Conservation (phyloP, 768 basidiomycete genomes). For the Phylloporus arenicola region DNA sequence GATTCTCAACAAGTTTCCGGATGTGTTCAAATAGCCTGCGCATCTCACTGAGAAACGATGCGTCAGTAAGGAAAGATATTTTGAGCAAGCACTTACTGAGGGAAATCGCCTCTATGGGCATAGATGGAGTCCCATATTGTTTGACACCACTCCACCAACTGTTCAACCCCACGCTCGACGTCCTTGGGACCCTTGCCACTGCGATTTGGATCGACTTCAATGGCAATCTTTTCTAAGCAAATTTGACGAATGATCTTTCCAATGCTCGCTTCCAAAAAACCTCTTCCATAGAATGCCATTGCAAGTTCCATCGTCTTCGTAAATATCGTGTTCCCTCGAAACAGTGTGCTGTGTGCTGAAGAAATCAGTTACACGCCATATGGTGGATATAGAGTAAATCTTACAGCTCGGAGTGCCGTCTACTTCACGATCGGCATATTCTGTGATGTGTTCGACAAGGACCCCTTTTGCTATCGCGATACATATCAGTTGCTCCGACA, state of each 20-base stretch:
- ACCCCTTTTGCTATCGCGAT: slow-evolving; percentile 65
- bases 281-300: slow-evolving; percentile 77
- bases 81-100: slow-evolving; percentile 47
- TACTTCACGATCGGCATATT: slow-evolving; percentile 66
- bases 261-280: slow-evolving; percentile 76
- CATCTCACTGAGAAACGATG: slow-evolving; percentile 52
- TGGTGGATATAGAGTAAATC: slow-evolving; percentile 15
- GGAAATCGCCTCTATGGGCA: slow-evolving; percentile 65
- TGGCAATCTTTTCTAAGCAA: slow-evolving; percentile 64
- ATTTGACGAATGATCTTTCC: slow-evolving; percentile 65
- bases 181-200: slow-evolving; percentile 57
- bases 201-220: slow-evolving; percentile 78
- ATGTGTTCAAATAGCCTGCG: slow-evolving; percentile 64
- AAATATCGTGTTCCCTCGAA: slow-evolving; percentile 60
- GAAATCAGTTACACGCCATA: slow-evolving; percentile 1
- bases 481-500: slow-evolving; percentile 57
- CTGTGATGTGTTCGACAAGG: slow-evolving; percentile 63
- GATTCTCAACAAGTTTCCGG: slow-evolving; percentile 65
- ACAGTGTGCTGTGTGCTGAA: slow-evolving; percentile 71
- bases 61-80: slow-evolving; percentile 1
- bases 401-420: slow-evolving; percentile 62
- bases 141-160: slow-evolving; percentile 70
- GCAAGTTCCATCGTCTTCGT: slow-evolving; percentile 75
- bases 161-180: slow-evolving; percentile 60
- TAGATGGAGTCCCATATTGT: slow-evolving; percentile 83